Evolutionary conservation across 345 rosid species (phyloP).

Genomic region (Eucalyptus virginea): DNA sequence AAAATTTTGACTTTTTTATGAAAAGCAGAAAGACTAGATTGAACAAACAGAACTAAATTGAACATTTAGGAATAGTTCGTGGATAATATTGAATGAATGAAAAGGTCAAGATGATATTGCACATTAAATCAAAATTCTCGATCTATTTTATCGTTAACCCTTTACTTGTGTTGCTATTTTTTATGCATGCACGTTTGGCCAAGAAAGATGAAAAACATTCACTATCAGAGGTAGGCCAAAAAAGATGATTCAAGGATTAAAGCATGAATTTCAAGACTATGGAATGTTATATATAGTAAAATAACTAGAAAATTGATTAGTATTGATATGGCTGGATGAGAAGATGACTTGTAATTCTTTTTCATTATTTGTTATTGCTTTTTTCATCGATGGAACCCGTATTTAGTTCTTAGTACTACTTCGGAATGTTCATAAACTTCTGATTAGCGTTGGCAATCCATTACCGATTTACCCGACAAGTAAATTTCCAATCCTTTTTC

Average conservation of each 20-base stretch:
- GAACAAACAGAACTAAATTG: too few relatives aligned
- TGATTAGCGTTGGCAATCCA: neutral
- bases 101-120: too few relatives aligned
- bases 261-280: neutral
- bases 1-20: too few relatives aligned
- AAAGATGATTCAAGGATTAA: neutral
- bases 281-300: neutral
- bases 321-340: neutral
- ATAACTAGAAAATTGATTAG: neutral
- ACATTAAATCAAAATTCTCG: too few relatives aligned
- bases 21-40: too few relatives aligned
- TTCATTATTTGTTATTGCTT: neutral
- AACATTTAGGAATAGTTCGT: too few relatives aligned
- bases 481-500: neutral
- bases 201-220: neutral
- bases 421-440: neutral
- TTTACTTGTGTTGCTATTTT: too few relatives aligned
- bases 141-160: too few relatives aligned
- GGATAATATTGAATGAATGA: too few relatives aligned
- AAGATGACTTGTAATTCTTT: neutral
- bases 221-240: neutral
- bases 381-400: too few relatives aligned
- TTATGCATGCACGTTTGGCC: neutral
- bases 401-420: neutral
- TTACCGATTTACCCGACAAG: neutral